Percentiles rank a stretch among this genome's conserved stretches.
Evolutionary conservation across 2,329 filamentous ascomycete species (phyloP).

Genomic region (Cercospora janseana): DNA sequence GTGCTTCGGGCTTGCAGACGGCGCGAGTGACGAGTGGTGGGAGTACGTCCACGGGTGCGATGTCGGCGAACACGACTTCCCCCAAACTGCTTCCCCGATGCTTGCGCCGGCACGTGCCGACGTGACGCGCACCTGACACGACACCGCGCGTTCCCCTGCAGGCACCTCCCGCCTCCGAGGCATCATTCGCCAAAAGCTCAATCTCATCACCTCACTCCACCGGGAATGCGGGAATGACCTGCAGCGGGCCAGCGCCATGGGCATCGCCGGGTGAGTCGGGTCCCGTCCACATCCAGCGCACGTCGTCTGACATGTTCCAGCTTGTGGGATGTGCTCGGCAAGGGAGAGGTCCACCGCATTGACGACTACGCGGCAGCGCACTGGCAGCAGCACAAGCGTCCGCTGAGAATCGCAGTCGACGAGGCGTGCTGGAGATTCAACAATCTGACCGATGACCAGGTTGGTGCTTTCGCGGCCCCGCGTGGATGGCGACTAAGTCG

Average conservation of each 20-base stretch:
- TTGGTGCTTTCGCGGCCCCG: neutral
- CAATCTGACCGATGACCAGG: slow-evolving; percentile 38
- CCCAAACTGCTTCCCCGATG: too few relatives aligned
- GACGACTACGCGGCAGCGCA: slow-evolving; percentile 43
- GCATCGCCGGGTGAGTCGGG: slow-evolving; percentile 20
- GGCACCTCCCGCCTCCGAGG: neutral
- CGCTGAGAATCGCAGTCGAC: slow-evolving; percentile 45
- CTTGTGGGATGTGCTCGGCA: slow-evolving; percentile 42
- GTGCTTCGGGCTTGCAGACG: too few relatives aligned
- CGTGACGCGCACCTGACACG: too few relatives aligned
- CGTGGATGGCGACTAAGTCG: neutral
- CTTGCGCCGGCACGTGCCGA: too few relatives aligned
- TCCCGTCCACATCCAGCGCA: neutral
- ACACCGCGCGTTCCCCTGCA: too few relatives aligned
- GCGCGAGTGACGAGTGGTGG: too few relatives aligned
- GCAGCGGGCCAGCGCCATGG: too few relatives aligned
- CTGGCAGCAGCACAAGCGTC: slow-evolving; percentile 37
- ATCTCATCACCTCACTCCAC: too few relatives aligned
- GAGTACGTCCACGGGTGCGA: too few relatives aligned
- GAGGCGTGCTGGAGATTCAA: slow-evolving; percentile 48
- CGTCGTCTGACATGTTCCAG: slow-evolving; percentile 14
- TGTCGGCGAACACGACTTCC: too few relatives aligned
- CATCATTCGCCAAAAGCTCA: neutral
- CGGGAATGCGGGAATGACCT: too few relatives aligned
- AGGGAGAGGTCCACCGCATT: slow-evolving; percentile 34